Evolutionary conservation across 1,139 yeast genomes (phyloP), one percentile per base, ranked within the genome.

Genomic region (Ogataea hybrid): DNA sequence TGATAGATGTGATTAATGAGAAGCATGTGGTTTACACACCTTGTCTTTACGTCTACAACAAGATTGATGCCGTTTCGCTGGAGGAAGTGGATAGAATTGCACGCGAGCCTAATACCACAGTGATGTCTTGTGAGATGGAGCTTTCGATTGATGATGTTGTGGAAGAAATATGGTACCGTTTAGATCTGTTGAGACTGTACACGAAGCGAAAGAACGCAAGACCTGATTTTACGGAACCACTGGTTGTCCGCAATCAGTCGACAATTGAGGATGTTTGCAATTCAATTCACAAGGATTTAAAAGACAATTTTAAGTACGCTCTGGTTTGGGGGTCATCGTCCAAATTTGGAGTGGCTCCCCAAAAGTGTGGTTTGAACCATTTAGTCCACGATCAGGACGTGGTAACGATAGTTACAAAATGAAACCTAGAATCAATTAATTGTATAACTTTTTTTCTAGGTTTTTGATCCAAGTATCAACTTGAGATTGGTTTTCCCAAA

Each of bases 291-390:
- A 75, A 96, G 55, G 97, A 90, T 55, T 85, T 92, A 74, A 89
- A 89, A 58, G 81, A 84, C 54, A 88, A 86, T 59, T 92, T 92
- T 70, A 86, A 89, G 61, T 88, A 89, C 62, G 97, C 97, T 1
- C 68, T 89, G 56, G 97, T 92, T 9, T 92, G 97, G 97, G 98
- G 98, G 0, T 81, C 90, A 1, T 84, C 95, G 40, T 86, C 97
- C 6, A 92, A 92, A 63, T 59, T 58, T 29, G 64, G 64, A 11
- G 96, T 89, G 60, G 86, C 94, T 32, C 97, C 97, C 2, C 98
- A 92, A 60, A 89, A 89, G 61, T 90, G 97, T 70, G 97, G 98
- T 1, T 70, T 92, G 47, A 76, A 64, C 49, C 98, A 92, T 62
- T 72, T 72, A 33, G 82, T 92, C 14, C 81, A 86, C 52, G 98